phyloP scores from a whole-genome alignment of 2,329 filamentous ascomycete species.

The Boeremia lycopersici region DNA sequence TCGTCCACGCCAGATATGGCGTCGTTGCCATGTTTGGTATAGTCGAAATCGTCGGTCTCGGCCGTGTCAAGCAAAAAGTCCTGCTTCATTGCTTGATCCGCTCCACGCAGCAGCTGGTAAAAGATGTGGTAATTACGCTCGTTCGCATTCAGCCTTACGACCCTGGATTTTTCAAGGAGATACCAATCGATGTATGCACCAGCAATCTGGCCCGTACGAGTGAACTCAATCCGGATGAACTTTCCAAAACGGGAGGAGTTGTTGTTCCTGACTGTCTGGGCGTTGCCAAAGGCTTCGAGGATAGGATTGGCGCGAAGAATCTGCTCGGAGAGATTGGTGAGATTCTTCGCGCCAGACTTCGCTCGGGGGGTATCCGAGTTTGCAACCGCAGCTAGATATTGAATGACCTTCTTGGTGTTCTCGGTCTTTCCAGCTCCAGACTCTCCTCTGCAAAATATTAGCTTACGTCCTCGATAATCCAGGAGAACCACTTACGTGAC shows the following conservation, averaged over 20 bases:
- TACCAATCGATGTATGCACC: constrained; percentile 99
- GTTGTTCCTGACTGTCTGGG: constrained; percentile 96
- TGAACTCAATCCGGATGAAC: constrained; percentile 97
- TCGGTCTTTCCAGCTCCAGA: constrained; percentile 98
- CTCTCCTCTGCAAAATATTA: constrained; percentile 67
- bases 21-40: constrained; percentile 90
- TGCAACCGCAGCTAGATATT: constrained; percentile 94
- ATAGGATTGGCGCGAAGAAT: constrained; percentile 97
- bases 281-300: constrained; percentile 96
- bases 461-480: neutral
- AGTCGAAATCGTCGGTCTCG: constrained; percentile 85
- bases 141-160: constrained; percentile 83
- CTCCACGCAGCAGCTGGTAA: constrained; percentile 90
- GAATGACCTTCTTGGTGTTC: constrained; percentile 99
- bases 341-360: constrained; percentile 66
- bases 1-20: constrained; percentile 91
- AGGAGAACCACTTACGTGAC: constrained; percentile 68
- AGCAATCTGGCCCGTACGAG: constrained; percentile 82
- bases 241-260: constrained; percentile 99
- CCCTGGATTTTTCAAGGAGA: constrained; percentile 94
- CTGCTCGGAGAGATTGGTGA: constrained; percentile 91
- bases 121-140: constrained; percentile 98
- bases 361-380: constrained; percentile 73
- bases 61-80: constrained; percentile 77
- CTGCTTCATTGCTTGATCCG: constrained; percentile 72